phyloP scores from a whole-genome alignment of 2,329 filamentous ascomycete species.

The Diaporthe destruens region DNA sequence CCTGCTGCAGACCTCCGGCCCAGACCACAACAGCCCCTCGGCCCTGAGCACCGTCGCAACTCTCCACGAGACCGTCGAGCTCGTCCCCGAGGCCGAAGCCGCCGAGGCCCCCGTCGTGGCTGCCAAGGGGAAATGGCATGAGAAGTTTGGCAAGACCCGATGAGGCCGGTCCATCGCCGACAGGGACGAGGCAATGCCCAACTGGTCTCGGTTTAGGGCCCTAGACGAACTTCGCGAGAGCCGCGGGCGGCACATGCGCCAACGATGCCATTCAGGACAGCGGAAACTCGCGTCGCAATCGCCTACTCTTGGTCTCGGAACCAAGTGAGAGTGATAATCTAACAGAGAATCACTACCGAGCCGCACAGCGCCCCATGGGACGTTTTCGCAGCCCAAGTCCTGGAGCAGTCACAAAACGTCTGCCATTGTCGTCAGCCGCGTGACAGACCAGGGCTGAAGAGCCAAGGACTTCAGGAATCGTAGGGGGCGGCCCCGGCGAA shows the following conservation, averaged over 20 bases:
- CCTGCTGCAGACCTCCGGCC: conserved; percentile 55
- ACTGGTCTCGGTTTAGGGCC: too few relatives aligned
- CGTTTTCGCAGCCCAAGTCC: too few relatives aligned
- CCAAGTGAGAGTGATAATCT: background rate
- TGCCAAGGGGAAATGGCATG: conserved; percentile 69
- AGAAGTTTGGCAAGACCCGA: conserved; percentile 65
- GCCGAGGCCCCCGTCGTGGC: conserved; percentile 47
- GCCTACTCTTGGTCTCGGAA: too few relatives aligned
- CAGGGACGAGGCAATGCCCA: background rate
- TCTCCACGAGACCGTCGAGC: conserved; percentile 73
- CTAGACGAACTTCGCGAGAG: background rate
- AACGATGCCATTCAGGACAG: too few relatives aligned
- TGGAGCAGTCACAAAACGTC: too few relatives aligned
- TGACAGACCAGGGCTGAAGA: background rate
- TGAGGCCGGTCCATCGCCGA: conserved; percentile 44
- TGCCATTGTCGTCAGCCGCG: background rate
- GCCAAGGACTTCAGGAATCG: background rate
- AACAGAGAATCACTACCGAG: background rate
- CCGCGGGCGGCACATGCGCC: too few relatives aligned
- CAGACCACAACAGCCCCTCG: conserved; percentile 35
- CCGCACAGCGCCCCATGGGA: too few relatives aligned
- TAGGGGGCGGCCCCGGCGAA: background rate
- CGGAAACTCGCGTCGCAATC: too few relatives aligned
- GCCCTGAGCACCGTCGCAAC: conserved; percentile 65
- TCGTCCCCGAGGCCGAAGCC: conserved; percentile 58